These are phyloP conservation scores for Somion occarium DNA, from an alignment of 1,284 basidiomycete species.

Conservation along the genomic window DNA sequence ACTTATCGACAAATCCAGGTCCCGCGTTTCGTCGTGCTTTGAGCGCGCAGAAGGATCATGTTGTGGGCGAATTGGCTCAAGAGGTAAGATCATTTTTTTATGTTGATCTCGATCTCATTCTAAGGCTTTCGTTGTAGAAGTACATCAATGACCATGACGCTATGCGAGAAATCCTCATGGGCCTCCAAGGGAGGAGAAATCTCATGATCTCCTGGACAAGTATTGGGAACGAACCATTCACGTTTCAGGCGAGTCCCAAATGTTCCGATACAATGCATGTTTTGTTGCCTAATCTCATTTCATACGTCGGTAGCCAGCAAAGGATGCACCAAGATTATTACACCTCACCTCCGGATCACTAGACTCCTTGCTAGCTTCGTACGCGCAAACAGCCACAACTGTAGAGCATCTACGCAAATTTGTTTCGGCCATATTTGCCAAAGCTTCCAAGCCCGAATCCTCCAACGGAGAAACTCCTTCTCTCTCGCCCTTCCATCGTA, in stretches of 20 bases:
- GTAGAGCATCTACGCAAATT: constrained; percentile 62
- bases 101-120: neutral
- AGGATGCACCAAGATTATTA: constrained; percentile 51
- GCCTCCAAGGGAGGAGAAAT: constrained; percentile 64
- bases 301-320: constrained; percentile 34
- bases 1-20: constrained; percentile 24
- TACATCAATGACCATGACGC: constrained; percentile 71
- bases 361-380: constrained; percentile 53
- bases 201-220: constrained; percentile 46
- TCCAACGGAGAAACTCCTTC: constrained; percentile 1
- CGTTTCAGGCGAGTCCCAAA: constrained; percentile 24
- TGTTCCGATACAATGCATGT: neutral
- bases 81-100: constrained; percentile 23
- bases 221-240: constrained; percentile 20
- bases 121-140: constrained; percentile 32
- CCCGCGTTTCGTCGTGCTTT: constrained; percentile 40
- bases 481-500: constrained; percentile 13
- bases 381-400: constrained; percentile 53
- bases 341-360: constrained; percentile 64
- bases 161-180: constrained; percentile 69
- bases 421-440: constrained; percentile 37
- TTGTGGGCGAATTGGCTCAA: constrained; percentile 25
- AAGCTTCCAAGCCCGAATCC: constrained; percentile 15
- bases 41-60: constrained; percentile 23
- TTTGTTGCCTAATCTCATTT: constrained; percentile 3